Conservation (phyloP, 441 rosid genomes). For the Kokia cookei region DNA sequence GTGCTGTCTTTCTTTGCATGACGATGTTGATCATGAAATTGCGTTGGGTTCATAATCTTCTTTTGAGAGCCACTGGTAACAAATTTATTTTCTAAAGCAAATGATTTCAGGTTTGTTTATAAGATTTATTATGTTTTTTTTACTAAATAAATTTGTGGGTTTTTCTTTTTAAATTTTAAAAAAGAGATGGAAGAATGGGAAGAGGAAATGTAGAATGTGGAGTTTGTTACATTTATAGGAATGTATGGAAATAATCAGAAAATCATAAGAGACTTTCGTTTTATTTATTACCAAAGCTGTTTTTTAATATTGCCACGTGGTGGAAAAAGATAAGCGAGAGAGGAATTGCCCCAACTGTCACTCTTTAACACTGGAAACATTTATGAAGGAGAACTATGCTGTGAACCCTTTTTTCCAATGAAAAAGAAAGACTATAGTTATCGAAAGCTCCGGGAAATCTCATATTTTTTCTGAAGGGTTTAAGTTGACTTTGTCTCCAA, state of each 20-base stretch:
- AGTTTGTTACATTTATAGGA: background rate
- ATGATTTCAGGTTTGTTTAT: background rate
- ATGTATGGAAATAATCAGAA: background rate
- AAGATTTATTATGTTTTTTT: background rate
- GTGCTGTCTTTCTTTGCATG: conserved; percentile 12
- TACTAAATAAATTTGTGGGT: background rate
- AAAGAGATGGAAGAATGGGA: too few relatives aligned
- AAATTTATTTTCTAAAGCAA: background rate
- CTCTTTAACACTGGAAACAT: background rate
- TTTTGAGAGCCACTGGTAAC: background rate
- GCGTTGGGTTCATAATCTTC: conserved; percentile 40
- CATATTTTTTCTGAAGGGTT: background rate
- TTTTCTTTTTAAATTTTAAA: background rate
- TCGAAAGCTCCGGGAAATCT: background rate
- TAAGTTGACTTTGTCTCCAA: background rate
- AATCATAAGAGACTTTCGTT: background rate
- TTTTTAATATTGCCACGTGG: background rate
- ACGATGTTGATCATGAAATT: conserved; percentile 22
- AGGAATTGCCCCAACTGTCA: background rate
- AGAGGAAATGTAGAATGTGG: background rate
- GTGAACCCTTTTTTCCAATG: background rate
- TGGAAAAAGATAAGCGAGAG: background rate
- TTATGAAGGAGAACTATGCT: background rate
- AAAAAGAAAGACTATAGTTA: background rate
- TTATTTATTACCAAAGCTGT: background rate